Evolutionary conservation across 495 filamentous ascomycete species (phyloP).

Genomic region (Xylaria longipes): DNA sequence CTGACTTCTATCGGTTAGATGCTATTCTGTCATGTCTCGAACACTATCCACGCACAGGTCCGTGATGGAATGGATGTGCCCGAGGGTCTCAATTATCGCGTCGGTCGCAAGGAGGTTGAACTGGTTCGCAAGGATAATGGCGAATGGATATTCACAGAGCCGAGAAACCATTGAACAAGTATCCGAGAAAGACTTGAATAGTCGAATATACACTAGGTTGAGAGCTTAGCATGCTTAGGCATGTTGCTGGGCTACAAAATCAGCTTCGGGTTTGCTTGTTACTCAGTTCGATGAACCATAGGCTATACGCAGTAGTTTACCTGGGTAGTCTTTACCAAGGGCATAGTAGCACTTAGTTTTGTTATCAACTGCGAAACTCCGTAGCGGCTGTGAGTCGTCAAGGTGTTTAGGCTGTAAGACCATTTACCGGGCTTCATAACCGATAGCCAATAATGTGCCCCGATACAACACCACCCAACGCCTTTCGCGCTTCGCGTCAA

Average conservation of each 20-base stretch:
- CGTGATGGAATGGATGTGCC: conserved; percentile 46
- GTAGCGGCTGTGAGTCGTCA: conserved; percentile 5
- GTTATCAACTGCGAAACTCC: not conserved
- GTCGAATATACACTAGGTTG: not conserved
- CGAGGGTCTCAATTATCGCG: conserved; percentile 39
- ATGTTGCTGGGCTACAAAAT: not conserved
- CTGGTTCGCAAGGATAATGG: conserved; percentile 40
- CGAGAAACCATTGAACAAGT: conserved; percentile 19
- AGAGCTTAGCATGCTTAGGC: not conserved
- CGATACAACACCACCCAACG: not conserved
- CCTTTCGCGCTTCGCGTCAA: conserved; percentile 13
- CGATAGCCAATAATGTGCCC: conserved; percentile 2
- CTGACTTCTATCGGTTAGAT: conserved; percentile 26
- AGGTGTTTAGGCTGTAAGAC: conserved; percentile 16
- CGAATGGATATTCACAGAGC: conserved; percentile 44
- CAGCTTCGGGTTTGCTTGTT: conserved; percentile 1
- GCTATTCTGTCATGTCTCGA: conserved; percentile 47
- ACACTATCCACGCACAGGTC: conserved; percentile 40
- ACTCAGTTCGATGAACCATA: not conserved
- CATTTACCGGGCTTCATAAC: conserved; percentile 19
- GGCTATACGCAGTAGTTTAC: not conserved
- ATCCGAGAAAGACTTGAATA: not conserved
- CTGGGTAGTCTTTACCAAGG: not conserved
- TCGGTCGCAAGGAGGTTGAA: conserved; percentile 41
- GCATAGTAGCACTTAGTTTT: not conserved